phyloP scores from a whole-genome alignment of 2,329 filamentous ascomycete species.

The Zymoseptoria tritici region DNA sequence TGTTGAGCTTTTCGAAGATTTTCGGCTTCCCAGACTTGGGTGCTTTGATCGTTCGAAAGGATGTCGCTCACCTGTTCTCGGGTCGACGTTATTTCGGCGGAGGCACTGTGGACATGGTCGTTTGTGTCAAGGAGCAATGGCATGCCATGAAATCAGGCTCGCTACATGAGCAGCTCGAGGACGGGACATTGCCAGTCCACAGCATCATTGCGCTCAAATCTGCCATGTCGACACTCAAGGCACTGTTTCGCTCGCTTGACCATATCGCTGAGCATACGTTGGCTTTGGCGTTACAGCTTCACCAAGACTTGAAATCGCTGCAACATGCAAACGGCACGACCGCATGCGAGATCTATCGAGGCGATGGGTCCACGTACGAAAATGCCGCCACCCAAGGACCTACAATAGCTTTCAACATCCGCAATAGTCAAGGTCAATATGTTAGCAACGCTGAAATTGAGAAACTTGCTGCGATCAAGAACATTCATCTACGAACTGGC shows the following conservation, averaged over 20 bases:
- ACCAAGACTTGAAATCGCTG: slow-evolving; percentile 51
- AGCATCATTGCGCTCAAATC: slow-evolving; percentile 75
- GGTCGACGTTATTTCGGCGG: slow-evolving; percentile 80
- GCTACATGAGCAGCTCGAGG: slow-evolving; percentile 77
- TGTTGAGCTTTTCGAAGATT: slow-evolving; percentile 92
- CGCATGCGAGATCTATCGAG: slow-evolving; percentile 60
- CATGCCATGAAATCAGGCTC: slow-evolving; percentile 65
- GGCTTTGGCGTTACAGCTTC: slow-evolving; percentile 54
- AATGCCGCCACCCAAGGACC: slow-evolving; percentile 53
- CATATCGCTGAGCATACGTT: slow-evolving; percentile 64
- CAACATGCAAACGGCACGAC: slow-evolving; percentile 60
- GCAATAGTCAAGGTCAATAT: slow-evolving; percentile 62
- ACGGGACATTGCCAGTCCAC: slow-evolving; percentile 86
- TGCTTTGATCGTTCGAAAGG: slow-evolving; percentile 71
- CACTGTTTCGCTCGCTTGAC: slow-evolving; percentile 61
- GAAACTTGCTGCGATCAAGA: slow-evolving; percentile 69
- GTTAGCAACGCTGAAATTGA: slow-evolving; percentile 78
- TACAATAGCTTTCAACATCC: slow-evolving; percentile 76
- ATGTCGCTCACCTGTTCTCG: slow-evolving; percentile 54
- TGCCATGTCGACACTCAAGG: slow-evolving; percentile 62
- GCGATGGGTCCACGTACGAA: slow-evolving; percentile 7
- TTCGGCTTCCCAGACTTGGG: slow-evolving; percentile 93
- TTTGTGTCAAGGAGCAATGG: slow-evolving; percentile 66
- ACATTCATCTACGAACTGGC: slow-evolving; percentile 79
- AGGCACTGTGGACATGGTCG: slow-evolving; percentile 86